These are phyloP conservation scores for Pontederia crassipes DNA, from an alignment of 176 grass and related monocot species.

Conservation along the genomic window DNA sequence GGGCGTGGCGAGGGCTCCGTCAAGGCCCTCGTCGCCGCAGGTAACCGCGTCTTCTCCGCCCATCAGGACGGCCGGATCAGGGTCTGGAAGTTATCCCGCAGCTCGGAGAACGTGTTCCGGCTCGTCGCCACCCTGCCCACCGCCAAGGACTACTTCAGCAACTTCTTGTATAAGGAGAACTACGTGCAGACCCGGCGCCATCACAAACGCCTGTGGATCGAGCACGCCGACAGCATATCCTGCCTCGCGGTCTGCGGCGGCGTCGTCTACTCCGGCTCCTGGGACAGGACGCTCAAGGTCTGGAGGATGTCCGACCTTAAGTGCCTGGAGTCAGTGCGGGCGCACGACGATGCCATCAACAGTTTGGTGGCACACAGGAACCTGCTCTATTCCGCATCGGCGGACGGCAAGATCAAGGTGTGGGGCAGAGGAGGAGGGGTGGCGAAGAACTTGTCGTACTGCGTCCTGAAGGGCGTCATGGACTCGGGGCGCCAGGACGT, in stretches of 20 bases:
- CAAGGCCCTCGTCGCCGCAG: conserved; percentile 66
- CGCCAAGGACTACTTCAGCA: conserved; percentile 54
- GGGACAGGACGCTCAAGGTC: conserved; percentile 90
- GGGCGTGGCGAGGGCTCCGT: conserved; percentile 54
- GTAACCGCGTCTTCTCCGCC: conserved; percentile 67
- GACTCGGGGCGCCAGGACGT: conserved; percentile 33
- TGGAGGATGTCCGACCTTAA: conserved; percentile 69
- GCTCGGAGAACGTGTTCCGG: conserved; percentile 73
- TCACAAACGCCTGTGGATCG: conserved; percentile 70
- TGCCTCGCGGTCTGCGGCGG: conserved; percentile 79
- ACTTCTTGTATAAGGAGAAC: conserved; percentile 54
- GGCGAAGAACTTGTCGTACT: conserved; percentile 22
- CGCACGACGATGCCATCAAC: conserved; percentile 94
- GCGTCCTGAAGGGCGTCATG: conserved; percentile 31
- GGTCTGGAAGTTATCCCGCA: conserved; percentile 62
- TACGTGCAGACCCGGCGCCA: conserved; percentile 53
- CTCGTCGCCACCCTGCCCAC: conserved; percentile 71
- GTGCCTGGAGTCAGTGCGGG: conserved; percentile 81
- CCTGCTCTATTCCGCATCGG: conserved; percentile 55
- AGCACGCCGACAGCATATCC: conserved; percentile 95
- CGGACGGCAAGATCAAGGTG: conserved; percentile 80
- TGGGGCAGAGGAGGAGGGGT: conserved; percentile 38
- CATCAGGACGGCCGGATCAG: conserved; percentile 82
- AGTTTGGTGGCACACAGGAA: conserved; percentile 31
- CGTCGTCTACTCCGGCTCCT: conserved; percentile 56